Evolutionary conservation across 2,329 filamentous ascomycete species (phyloP).

Genomic region (Colletotrichum limetticola): DNA sequence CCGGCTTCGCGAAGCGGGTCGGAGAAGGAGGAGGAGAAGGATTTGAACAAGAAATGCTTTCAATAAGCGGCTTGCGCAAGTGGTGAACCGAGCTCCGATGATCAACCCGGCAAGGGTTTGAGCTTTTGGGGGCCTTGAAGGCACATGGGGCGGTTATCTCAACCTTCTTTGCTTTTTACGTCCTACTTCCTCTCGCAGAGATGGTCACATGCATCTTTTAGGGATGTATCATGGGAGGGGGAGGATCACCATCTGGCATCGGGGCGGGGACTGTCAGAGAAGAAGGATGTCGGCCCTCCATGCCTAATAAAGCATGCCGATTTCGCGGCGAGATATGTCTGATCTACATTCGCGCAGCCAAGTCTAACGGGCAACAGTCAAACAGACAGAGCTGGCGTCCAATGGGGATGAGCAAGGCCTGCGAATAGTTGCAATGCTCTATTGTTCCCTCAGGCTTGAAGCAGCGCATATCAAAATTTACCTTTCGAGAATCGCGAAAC

Average conservation of each 20-base stretch:
- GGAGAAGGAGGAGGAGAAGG: not conserved
- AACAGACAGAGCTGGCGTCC: not conserved
- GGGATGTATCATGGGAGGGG: not conserved
- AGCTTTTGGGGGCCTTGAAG: not conserved
- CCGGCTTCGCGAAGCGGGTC: constrained; percentile 5
- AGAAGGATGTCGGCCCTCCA: not conserved
- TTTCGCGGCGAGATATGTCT: constrained; percentile 2
- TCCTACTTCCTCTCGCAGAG: not conserved
- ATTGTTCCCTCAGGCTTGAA: not conserved
- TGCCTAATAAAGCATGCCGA: not conserved
- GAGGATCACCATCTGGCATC: not conserved
- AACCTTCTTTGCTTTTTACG: constrained; percentile 5
- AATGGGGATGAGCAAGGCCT: not conserved
- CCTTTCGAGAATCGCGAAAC: not conserved
- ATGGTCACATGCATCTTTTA: not conserved
- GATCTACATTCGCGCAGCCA: not conserved
- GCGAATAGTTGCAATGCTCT: not conserved
- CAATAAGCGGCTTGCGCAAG: constrained; percentile 5
- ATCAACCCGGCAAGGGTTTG: constrained; percentile 2
- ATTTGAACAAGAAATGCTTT: not conserved
- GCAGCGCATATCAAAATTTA: not conserved
- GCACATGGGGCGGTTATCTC: constrained; percentile 21
- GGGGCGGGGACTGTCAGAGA: not conserved
- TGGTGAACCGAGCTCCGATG: constrained; percentile 16
- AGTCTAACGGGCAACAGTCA: not conserved